These are phyloP conservation scores for Peronospora farinosa DNA, from an alignment of 352 stramenopile genomes.

Conservation along the genomic window DNA sequence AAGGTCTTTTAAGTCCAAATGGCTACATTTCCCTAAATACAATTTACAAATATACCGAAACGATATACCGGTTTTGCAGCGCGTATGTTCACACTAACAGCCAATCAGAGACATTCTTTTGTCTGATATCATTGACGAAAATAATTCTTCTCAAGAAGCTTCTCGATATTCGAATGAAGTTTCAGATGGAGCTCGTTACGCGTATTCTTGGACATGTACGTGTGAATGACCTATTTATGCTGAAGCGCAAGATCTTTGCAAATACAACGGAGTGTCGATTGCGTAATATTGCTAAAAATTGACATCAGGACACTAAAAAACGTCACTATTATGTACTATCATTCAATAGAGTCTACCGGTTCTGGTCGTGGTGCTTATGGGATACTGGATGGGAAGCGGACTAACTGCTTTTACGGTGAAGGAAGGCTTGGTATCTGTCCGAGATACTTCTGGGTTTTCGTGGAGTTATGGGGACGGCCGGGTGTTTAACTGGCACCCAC, in stretches of 20 bases:
- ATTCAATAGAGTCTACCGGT: slow-evolving; percentile 40
- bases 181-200: slow-evolving; percentile 18
- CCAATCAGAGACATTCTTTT: no score
- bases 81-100: no score
- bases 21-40: no score
- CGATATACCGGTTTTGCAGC: no score
- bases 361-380: slow-evolving; percentile 57
- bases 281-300: slow-evolving; percentile 2
- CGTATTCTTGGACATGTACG: slow-evolving; percentile 31
- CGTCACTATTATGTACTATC: slow-evolving; percentile 2
- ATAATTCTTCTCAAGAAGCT: no score
- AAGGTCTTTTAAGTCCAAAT: no score
- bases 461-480: slow-evolving; percentile 49
- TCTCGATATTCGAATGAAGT: not conserved
- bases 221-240: not conserved
- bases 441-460: slow-evolving; percentile 56
- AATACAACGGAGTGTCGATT: slow-evolving; percentile 1
- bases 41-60: no score
- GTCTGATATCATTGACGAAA: no score
- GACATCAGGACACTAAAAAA: slow-evolving; percentile 1
- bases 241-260: not conserved
- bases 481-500: slow-evolving; percentile 86
- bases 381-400: slow-evolving; percentile 63
- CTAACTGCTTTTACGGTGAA: slow-evolving; percentile 53
- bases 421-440: slow-evolving; percentile 38